These are phyloP conservation scores for Stachybotrys elegans DNA, from an alignment of 2,329 filamentous ascomycete genomes.

Conservation along the genomic window DNA sequence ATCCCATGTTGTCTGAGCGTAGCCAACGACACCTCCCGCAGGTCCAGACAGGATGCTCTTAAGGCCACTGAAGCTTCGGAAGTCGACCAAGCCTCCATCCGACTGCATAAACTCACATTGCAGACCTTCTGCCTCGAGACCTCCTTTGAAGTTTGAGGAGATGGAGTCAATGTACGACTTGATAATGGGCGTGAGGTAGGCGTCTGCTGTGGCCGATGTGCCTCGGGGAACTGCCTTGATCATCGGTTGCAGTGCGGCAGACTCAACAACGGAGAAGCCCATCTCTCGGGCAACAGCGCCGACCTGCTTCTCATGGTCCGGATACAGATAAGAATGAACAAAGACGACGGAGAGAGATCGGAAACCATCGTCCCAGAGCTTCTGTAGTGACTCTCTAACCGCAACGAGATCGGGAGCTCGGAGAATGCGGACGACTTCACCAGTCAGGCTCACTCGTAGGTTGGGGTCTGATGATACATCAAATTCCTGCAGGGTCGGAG, in stretches of 20 bases:
- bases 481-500: constrained; percentile 29
- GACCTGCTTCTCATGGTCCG: constrained; percentile 46
- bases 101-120: constrained; percentile 5
- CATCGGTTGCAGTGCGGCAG: constrained; percentile 29
- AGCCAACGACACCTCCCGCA: constrained; percentile 73
- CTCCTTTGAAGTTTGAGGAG: constrained; percentile 15
- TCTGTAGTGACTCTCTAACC: constrained; percentile 50
- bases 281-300: constrained; percentile 28
- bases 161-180: constrained; percentile 19
- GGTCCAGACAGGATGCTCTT: constrained; percentile 68
- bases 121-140: constrained; percentile 3
- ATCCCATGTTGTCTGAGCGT: constrained; percentile 69
- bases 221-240: constrained; percentile 36
- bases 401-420: constrained; percentile 48
- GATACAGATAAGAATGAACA: constrained; percentile 62
- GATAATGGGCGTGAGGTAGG: constrained; percentile 21
- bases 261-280: constrained; percentile 32
- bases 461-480: constrained; percentile 32
- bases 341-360: constrained; percentile 51
- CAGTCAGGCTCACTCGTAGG: constrained; percentile 60
- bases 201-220: constrained; percentile 34
- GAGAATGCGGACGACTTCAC: constrained; percentile 63
- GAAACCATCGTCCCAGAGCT: constrained; percentile 57
- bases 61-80: constrained; percentile 61
- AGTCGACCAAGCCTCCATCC: constrained; percentile 37